Base-by-base conservation (phyloP, 2,329 filamentous ascomycete species). In the Hortaea sp. region DNA sequence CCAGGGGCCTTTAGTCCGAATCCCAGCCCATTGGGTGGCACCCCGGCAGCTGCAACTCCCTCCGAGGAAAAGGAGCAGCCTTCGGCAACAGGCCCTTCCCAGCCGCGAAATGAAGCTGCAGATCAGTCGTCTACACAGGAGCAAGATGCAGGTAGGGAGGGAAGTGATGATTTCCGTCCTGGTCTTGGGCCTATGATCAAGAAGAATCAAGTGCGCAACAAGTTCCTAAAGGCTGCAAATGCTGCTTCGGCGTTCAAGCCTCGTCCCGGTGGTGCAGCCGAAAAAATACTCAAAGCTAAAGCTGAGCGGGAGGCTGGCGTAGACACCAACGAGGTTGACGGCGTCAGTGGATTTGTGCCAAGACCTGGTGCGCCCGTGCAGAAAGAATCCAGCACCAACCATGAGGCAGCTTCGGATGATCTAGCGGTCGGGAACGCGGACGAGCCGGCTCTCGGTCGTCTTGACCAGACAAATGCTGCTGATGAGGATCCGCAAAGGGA, bases 121-220 rank as follows among this genome's bases (percentile, higher is more conserved):
- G 44, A 34, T n/a, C 12, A 37, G 30, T 35, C 32, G 32, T 35
- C 32, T 35, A n/a, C n/a, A n/a, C 13, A 27, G 6, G 37, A 34
- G 9, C n/a, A 32, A 20, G 43, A 40, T 20, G 11, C 20, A 27
- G 20, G 20, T 20, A 20, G 20, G 20, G 35, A 49, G 41, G n/a
- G 5, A 6, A 75, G 76, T 29, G 74, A 75, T 39, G 64, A 66
- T 29, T 71, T 75, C 53, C 73, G 86, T n/a, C 87, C 88, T 12
- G 88, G 88, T 1, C 74, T 94, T 5, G 88, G 88, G 0, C 87
- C 88, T 1, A 95, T 95, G 89, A 84, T 95, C 57, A 90, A 87
- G 66, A 79, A 83, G 52, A 87, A 86, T 61, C 79, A 77, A 50
- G 82, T 82, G 0, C 79, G 79, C 50, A 82, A 81, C 1, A 81